These are phyloP conservation scores for Alternaria sp. DNA, from an alignment of 2,329 filamentous ascomycete genomes.

Conservation along the genomic window DNA sequence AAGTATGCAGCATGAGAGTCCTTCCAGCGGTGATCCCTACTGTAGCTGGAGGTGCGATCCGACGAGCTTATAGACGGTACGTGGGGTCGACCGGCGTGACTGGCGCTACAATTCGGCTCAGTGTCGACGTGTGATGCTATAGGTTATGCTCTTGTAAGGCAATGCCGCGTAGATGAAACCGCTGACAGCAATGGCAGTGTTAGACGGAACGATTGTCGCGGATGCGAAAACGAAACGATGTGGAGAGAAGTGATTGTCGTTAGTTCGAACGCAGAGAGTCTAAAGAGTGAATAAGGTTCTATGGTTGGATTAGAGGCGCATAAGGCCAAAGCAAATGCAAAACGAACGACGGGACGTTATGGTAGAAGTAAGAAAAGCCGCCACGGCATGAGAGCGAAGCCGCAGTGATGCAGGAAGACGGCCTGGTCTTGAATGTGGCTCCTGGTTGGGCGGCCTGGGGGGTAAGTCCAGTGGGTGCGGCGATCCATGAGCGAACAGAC, in stretches of 20 bases:
- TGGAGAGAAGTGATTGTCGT: conserved; percentile 15
- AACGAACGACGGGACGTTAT: conserved; percentile 35
- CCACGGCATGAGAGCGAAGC: conserved; percentile 35
- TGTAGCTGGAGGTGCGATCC: conserved; percentile 4
- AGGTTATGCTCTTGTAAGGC: conserved; percentile 12
- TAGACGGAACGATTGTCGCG: conserved; percentile 32
- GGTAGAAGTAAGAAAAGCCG: conserved; percentile 36
- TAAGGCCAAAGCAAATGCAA: conserved; percentile 31
- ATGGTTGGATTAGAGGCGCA: conserved; percentile 33
- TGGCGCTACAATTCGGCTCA: conserved; percentile 14
- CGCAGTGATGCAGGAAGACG: conserved; percentile 31
- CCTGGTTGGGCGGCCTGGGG: conserved; percentile 41
- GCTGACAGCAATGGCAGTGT: conserved; percentile 4
- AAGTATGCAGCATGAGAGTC: conserved; percentile 35
- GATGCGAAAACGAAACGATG: conserved; percentile 26
- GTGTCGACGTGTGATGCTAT: conserved; percentile 17
- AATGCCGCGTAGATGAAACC: conserved; percentile 10
- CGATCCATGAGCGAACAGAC: conserved; percentile 40
- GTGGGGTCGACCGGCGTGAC: conserved; percentile 16
- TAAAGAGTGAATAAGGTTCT: conserved; percentile 33
- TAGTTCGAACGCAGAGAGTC: conserved; percentile 20
- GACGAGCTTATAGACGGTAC: not conserved
- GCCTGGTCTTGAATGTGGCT: conserved; percentile 35
- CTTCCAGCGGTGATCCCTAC: conserved; percentile 9
- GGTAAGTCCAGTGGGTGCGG: conserved; percentile 26